Percentiles rank a stretch among this genome's conserved stretches.
Conservation (phyloP, 257 asterid genomes). For the Nicotiana knightiana region DNA sequence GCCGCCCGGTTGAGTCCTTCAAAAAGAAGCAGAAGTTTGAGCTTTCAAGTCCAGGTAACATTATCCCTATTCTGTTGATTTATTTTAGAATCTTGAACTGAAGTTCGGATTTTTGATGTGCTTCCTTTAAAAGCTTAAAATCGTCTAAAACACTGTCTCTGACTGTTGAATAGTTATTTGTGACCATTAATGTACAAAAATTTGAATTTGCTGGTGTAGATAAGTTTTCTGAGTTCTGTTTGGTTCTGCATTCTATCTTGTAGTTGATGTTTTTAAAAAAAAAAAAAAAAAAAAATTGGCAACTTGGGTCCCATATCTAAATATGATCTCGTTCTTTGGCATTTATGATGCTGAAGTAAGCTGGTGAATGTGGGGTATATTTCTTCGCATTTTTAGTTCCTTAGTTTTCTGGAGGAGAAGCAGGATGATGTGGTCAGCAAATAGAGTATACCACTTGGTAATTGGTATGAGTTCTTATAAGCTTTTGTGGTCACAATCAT, state of each 20-base stretch:
- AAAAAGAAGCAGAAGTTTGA: constrained; percentile 75
- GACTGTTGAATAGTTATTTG: constrained; percentile 2
- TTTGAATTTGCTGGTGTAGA: constrained; percentile 36
- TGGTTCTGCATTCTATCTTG: constrained; percentile 26
- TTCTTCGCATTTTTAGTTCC: background rate
- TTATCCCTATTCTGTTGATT: background rate
- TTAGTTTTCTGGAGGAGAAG: background rate
- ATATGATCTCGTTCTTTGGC: constrained; percentile 21
- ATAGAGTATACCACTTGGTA: constrained; percentile 11
- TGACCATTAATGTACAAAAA: constrained; percentile 9
- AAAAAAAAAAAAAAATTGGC: constrained; percentile 12
- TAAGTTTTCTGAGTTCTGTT: constrained; percentile 23
- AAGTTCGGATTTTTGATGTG: background rate
- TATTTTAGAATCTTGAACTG: background rate
- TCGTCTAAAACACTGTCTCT: background rate
- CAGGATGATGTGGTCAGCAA: constrained; percentile 15
- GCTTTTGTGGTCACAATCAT: constrained; percentile 43
- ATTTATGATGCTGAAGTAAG: constrained; percentile 10
- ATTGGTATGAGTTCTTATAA: constrained; percentile 17
- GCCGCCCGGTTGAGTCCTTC: constrained; percentile 43
- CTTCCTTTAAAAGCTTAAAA: background rate
- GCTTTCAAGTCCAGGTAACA: constrained; percentile 48
- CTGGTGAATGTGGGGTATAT: constrained; percentile 9
- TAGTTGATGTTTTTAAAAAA: constrained; percentile 2
- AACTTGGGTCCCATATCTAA: constrained; percentile 29